Evolutionary conservation across 345 rosid species (phyloP).

Genomic region (Linum tenue): DNA sequence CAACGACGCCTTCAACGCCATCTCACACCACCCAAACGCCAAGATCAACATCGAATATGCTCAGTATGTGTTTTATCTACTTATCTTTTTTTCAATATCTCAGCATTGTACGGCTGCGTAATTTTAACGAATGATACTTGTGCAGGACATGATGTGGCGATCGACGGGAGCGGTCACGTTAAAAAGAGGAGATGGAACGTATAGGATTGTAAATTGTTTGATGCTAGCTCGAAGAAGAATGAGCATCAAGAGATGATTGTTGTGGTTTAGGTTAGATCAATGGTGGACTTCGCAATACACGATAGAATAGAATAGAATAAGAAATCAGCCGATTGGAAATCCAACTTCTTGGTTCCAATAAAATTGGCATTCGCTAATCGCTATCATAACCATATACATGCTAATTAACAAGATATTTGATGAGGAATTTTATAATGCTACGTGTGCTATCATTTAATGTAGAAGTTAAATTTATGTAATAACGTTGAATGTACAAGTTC

Average conservation of each 20-base stretch:
- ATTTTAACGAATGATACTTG: not conserved
- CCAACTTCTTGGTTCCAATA: no score
- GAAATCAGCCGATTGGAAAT: no score
- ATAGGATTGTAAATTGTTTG: not conserved
- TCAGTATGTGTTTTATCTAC: constrained; percentile 19
- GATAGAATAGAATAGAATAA: no score
- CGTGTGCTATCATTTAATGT: no score
- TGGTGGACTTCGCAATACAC: no score
- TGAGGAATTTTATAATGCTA: no score
- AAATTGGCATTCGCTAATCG: no score
- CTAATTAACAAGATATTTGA: no score
- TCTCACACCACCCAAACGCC: constrained; percentile 13
- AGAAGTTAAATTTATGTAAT: no score
- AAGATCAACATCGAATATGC: constrained; percentile 27
- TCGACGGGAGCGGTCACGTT: not conserved
- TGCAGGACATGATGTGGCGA: not conserved
- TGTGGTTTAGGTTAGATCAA: no score
- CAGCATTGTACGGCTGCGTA: not conserved
- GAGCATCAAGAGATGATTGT: not conserved
- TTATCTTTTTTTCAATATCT: constrained; percentile 10
- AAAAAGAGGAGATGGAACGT: not conserved
- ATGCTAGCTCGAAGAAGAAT: not conserved
- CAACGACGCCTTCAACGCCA: constrained; percentile 22
- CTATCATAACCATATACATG: no score
- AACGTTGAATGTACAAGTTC: no score